phyloP scores from a whole-genome alignment of 2,329 filamentous ascomycete genomes.

The Ophiostoma australiae region DNA sequence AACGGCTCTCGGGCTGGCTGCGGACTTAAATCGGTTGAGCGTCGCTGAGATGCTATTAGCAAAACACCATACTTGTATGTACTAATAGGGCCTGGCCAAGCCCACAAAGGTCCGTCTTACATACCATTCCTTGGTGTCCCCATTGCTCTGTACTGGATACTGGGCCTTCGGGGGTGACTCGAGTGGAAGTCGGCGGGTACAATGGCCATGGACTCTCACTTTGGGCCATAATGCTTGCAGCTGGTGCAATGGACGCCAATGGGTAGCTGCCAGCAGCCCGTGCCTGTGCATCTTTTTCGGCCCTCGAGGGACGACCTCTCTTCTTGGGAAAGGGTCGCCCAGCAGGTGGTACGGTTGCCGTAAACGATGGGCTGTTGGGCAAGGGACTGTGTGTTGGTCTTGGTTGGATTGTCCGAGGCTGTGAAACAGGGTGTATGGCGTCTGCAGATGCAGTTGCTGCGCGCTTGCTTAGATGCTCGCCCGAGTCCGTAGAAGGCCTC shows the following conservation, averaged over 20 bases:
- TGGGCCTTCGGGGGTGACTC: neutral
- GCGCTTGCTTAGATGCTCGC: constrained; percentile 34
- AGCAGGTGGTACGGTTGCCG: constrained; percentile 22
- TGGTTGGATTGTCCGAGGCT: constrained; percentile 33
- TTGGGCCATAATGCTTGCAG: constrained; percentile 3
- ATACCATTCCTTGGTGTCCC: constrained; percentile 2
- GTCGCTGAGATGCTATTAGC: neutral
- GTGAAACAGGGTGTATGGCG: constrained; percentile 13
- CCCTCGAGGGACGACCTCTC: constrained; percentile 36
- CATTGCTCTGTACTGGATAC: neutral
- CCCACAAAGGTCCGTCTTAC: neutral
- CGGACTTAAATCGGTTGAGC: neutral
- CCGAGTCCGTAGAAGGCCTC: constrained; percentile 33
- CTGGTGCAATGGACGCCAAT: constrained; percentile 22
- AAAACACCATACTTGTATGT: neutral
- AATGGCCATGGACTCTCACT: neutral
- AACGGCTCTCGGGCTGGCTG: neutral
- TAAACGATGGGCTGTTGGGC: neutral
- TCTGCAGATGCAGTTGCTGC: constrained; percentile 31
- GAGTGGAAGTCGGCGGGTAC: neutral
- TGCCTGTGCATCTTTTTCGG: constrained; percentile 32
- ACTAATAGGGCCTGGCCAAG: neutral
- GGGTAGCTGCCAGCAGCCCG: constrained; percentile 26
- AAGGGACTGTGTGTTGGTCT: constrained; percentile 24
- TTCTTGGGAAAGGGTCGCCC: constrained; percentile 22